Evolutionary conservation across 2,329 filamentous ascomycete genomes (phyloP).

Genomic region (Paecilomyces variotii): DNA sequence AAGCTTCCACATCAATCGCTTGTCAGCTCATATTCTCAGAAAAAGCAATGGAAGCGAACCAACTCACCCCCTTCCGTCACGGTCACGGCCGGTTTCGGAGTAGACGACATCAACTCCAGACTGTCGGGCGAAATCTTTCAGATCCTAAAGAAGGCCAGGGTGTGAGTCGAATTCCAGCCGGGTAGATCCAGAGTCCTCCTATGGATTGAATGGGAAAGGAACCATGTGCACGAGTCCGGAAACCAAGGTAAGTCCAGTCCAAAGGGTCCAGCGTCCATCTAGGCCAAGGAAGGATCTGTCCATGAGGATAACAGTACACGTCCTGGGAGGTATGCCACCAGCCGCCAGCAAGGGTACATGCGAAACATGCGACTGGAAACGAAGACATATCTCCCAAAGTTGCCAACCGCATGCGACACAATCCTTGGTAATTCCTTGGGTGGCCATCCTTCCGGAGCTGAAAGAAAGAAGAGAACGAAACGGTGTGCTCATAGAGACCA

Average conservation of each 20-base stretch:
- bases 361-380: neutral
- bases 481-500: conserved; percentile 7
- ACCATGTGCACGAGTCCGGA: neutral
- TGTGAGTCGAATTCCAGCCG: conserved; percentile 67
- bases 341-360: neutral
- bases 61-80: conserved; percentile 82
- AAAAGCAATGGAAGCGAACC: conserved; percentile 10
- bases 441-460: neutral
- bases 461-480: conserved; percentile 1
- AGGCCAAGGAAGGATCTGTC: neutral
- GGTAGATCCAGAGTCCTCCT: conserved; percentile 10
- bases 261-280: neutral
- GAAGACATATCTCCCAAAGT: neutral
- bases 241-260: neutral
- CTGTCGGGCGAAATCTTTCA: conserved; percentile 98
- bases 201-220: neutral
- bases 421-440: neutral
- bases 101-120: conserved; percentile 97
- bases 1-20: conserved; percentile 54
- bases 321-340: neutral
- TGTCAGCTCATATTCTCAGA: conserved; percentile 17
- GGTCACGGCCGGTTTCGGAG: conserved; percentile 88
- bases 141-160: conserved; percentile 76
- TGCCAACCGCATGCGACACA: neutral
- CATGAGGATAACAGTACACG: neutral